Percentiles rank a stretch among this genome's conserved stretches.
phyloP scores from a whole-genome alignment of 2,329 filamentous ascomycete genomes.

The Cytospora paraplurivora region DNA sequence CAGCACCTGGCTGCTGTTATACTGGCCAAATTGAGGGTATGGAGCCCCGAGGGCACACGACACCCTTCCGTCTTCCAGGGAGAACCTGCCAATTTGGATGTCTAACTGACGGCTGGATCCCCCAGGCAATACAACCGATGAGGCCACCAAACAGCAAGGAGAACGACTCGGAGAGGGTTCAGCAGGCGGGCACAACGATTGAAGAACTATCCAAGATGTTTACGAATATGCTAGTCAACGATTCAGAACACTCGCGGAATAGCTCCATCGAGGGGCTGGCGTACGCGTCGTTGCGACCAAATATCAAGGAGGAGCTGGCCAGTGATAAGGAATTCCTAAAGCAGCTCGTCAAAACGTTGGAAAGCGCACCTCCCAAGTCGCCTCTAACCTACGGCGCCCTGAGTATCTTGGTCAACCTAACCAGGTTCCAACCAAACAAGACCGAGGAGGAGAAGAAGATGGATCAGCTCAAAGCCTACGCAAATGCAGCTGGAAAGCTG shows the following conservation, averaged over 20 bases:
- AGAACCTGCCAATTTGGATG: constrained; percentile 36
- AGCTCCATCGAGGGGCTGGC: constrained; percentile 88
- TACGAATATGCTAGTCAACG: constrained; percentile 64
- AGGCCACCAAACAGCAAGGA: constrained; percentile 39
- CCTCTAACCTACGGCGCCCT: constrained; percentile 82
- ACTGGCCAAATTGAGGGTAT: constrained; percentile 69
- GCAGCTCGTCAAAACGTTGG: constrained; percentile 66
- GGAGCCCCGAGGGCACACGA: constrained; percentile 37
- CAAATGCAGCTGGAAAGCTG: constrained; percentile 74
- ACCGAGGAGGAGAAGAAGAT: constrained; percentile 93
- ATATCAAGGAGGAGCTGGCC: constrained; percentile 79
- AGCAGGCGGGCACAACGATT: constrained; percentile 60
- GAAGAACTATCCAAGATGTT: constrained; percentile 68
- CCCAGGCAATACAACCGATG: constrained; percentile 55
- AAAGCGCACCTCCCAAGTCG: constrained; percentile 61
- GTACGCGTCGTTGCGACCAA: constrained; percentile 84
- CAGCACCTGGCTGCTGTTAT: constrained; percentile 72
- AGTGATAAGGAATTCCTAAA: constrained; percentile 69
- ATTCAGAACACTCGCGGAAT: constrained; percentile 60
- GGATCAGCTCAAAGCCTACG: constrained; percentile 89
- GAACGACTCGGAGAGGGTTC: constrained; percentile 46
- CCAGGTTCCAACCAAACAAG: constrained; percentile 73
- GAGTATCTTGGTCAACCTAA: constrained; percentile 84
- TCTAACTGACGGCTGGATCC: constrained; percentile 52
- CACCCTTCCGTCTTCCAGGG: constrained; percentile 25